These are phyloP conservation scores for Lithospermum erythrorhizon DNA, from an alignment of 257 asterid genomes.

Conservation along the genomic window DNA sequence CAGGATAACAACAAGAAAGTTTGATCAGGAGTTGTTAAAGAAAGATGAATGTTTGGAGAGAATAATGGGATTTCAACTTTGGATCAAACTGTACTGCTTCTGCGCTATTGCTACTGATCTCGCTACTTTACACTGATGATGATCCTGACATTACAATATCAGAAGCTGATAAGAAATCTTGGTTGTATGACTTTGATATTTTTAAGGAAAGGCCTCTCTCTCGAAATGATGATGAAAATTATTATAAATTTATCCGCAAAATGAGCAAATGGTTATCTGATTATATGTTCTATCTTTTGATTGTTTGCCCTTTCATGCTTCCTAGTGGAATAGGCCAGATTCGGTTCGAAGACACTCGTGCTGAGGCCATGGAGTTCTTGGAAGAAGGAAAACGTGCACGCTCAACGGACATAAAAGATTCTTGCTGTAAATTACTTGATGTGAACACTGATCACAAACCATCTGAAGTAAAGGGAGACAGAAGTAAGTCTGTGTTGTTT, in stretches of 20 bases:
- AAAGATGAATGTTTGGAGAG: background rate
- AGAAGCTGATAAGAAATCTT: no score
- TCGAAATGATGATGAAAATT: no score
- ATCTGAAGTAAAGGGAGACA: slow-evolving; percentile 40
- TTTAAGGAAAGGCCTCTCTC: no score
- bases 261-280: slow-evolving; percentile 41
- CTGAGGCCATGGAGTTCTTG: slow-evolving; percentile 34
- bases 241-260: no score
- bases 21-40: slow-evolving; percentile 20
- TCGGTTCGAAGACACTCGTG: slow-evolving; percentile 38
- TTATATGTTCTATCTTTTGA: slow-evolving; percentile 43
- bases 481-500: slow-evolving; percentile 48
- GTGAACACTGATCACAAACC: slow-evolving; percentile 34
- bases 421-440: slow-evolving; percentile 17
- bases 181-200: no score
- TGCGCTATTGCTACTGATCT: slow-evolving; percentile 50
- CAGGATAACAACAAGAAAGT: no score
- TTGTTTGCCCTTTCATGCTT: slow-evolving; percentile 34
- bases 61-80: slow-evolving; percentile 21
- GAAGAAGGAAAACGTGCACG: slow-evolving; percentile 11
- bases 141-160: background rate
- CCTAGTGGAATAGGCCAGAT: slow-evolving; percentile 47
- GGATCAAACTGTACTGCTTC: slow-evolving; percentile 30
- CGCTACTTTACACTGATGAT: slow-evolving; percentile 19
- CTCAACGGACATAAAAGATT: slow-evolving; percentile 10